phyloP scores from a whole-genome alignment of 2,329 filamentous ascomycete species.

The Xylariaceae sp. region DNA sequence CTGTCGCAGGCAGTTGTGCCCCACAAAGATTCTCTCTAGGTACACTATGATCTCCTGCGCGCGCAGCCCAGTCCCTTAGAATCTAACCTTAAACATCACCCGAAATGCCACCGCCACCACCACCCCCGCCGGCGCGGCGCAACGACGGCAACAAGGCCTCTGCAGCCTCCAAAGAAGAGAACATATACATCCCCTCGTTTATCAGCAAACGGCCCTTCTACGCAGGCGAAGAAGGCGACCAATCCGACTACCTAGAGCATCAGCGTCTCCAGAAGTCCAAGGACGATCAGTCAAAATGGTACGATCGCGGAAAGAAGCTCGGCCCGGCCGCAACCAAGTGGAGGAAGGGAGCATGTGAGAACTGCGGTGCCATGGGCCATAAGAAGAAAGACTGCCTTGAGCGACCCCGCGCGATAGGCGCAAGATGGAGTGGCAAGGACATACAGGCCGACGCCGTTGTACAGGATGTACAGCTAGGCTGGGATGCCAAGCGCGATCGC shows the following conservation, averaged over 20 bases:
- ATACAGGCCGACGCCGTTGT: constrained; percentile 90
- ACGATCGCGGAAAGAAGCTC: constrained; percentile 80
- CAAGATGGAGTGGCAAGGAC: constrained; percentile 86
- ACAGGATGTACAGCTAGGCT: constrained; percentile 82
- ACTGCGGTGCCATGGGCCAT: constrained; percentile 96
- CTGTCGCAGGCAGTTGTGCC: no score
- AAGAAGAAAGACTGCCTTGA: constrained; percentile 92
- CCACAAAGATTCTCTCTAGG: no score
- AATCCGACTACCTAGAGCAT: constrained; percentile 89
- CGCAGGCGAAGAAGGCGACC: constrained; percentile 71
- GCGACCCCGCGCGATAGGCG: constrained; percentile 82
- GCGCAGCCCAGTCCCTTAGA: no score
- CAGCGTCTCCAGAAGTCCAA: constrained; percentile 80
- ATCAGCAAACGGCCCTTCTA: constrained; percentile 99
- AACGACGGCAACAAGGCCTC: constrained; percentile 31
- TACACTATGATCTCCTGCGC: no score
- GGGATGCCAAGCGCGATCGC: constrained; percentile 95
- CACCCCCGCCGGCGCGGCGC: constrained; percentile 32
- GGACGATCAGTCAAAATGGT: constrained; percentile 77
- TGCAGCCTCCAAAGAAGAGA: constrained; percentile 75
- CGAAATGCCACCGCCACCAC: constrained; percentile 42
- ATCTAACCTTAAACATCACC: not conserved
- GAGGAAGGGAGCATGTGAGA: constrained; percentile 96
- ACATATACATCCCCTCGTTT: constrained; percentile 97
- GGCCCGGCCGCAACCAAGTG: constrained; percentile 93